A percentile compares a stretch with the other conserved stretches of the same genome.
phyloP scores from a whole-genome alignment of 352 stramenopile genomes.

The Discostella stelligera region DNA sequence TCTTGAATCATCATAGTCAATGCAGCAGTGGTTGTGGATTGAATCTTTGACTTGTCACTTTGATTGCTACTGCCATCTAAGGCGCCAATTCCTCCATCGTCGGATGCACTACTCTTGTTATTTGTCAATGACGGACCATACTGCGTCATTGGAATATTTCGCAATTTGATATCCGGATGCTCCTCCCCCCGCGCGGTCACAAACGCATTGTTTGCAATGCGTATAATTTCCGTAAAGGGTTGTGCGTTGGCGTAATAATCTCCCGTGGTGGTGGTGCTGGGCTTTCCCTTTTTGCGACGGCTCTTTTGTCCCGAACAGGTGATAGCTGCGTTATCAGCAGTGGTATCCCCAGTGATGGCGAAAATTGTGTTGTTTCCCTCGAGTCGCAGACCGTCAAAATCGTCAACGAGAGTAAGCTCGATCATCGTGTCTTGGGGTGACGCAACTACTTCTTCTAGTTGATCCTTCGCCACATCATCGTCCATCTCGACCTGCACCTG shows the following conservation, averaged over 20 bases:
- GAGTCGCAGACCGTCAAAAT: constrained; percentile 40
- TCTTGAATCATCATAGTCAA: constrained; percentile 44
- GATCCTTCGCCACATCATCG: constrained; percentile 31
- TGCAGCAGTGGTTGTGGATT: constrained; percentile 31
- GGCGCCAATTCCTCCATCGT: constrained; percentile 7
- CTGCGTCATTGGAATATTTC: constrained; percentile 59
- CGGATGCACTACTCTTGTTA: not conserved
- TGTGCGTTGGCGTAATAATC: constrained; percentile 37
- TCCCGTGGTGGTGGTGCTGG: not conserved
- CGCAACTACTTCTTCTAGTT: constrained; percentile 23
- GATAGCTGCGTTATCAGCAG: constrained; percentile 1
- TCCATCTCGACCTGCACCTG: not conserved
- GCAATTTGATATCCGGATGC: constrained; percentile 80
- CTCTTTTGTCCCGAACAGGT: constrained; percentile 28
- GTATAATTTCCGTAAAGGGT: constrained; percentile 31
- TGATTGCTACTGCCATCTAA: constrained; percentile 23
- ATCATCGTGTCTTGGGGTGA: constrained; percentile 55
- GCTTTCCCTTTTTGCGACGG: constrained; percentile 21
- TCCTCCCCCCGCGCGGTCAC: constrained; percentile 32
- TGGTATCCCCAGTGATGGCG: not conserved
- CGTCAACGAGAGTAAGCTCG: constrained; percentile 68
- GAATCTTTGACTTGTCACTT: constrained; percentile 18
- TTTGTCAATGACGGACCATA: not conserved
- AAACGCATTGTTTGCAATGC: constrained; percentile 19
- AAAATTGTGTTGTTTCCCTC: not conserved